phyloP scores from a whole-genome alignment of 805 yeast genomes.

The Candida namnaoensis region DNA sequence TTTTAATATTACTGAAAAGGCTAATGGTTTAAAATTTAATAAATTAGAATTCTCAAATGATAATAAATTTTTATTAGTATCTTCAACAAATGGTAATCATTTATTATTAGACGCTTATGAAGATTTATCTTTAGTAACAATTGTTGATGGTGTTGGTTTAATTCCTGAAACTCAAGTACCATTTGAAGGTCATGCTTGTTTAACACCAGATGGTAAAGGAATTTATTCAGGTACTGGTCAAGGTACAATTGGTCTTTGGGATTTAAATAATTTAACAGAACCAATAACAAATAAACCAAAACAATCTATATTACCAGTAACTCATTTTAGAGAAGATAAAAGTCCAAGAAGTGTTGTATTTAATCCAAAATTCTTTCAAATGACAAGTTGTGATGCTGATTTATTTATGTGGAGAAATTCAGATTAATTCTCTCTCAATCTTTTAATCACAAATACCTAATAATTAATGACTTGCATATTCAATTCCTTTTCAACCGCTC shows the following conservation, averaged over 20 bases:
- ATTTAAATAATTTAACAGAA: slow-evolving; percentile 22
- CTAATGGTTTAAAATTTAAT: slow-evolving; percentile 35
- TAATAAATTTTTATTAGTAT: slow-evolving; percentile 55
- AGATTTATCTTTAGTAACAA: slow-evolving; percentile 33
- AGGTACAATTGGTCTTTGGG: slow-evolving; percentile 46
- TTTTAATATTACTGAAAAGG: slow-evolving; percentile 26
- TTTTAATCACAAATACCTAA: neutral
- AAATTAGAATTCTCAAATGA: slow-evolving; percentile 74
- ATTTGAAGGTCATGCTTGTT: slow-evolving; percentile 47
- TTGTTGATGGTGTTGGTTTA: slow-evolving; percentile 40
- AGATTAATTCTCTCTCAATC: too few species aligned
- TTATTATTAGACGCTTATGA: slow-evolving; percentile 62
- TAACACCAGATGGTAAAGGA: slow-evolving; percentile 60
- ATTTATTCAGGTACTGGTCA: slow-evolving; percentile 54
- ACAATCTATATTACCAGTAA: slow-evolving; percentile 11
- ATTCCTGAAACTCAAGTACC: slow-evolving; percentile 34
- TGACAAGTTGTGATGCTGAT: slow-evolving; percentile 13
- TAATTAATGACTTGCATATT: neutral
- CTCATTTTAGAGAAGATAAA: slow-evolving; percentile 20
- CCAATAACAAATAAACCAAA: slow-evolving; percentile 7
- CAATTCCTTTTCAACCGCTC: too few species aligned
- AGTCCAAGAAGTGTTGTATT: slow-evolving; percentile 30
- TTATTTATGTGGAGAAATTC: neutral
- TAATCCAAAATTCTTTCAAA: slow-evolving; percentile 27
- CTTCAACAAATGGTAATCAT: slow-evolving; percentile 48